Evolutionary conservation across 2,329 filamentous ascomycete genomes (phyloP), one percentile per base, ranked within the genome.

Genomic region (Allantophomopsis lycopodina): DNA sequence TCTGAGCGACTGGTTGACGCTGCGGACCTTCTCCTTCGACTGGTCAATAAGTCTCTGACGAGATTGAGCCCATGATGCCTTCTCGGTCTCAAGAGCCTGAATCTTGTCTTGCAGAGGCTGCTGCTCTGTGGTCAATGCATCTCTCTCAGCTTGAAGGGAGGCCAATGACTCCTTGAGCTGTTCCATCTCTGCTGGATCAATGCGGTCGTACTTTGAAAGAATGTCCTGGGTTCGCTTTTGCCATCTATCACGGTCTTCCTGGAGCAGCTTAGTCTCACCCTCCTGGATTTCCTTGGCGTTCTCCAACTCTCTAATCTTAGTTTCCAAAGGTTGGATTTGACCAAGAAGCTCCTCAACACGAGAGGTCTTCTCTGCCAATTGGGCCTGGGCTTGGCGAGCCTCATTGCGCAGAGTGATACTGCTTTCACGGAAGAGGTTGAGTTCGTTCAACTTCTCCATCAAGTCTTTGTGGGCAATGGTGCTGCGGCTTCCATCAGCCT

Each of bases 141-240:
- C 70, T 7, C 78, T 71, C 54, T 88, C 81, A 21, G 66, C 62
- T 55, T 85, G 70, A 10, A 88, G 62, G 2, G 63, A 63, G 6
- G 75, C 63, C 39, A 95, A 73, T 43, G 79, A 79, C 54, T 83
- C 76, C 63, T 91, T 94, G 42, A 98, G 71, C 43, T 82, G 79
- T 51, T 96, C 89, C 55, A 95, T 73, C 54, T 96, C 89, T 3
- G 84, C 85, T 34, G 91, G 89, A 55, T 98, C 91, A 39, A 93
- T 85, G 41, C 89, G 84, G 49, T 94, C 88, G 55, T 96, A 95
- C 57, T 94, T 95, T 48, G 86, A 87, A 38, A 98, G 73, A 45
- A 98, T 95, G 50, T 93, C 85, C 55, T 96, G 87, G 2, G 87
- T 93, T 17, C 91, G 81, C 66, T 95, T 89, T 60, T 94, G 87